Percentiles rank a stretch among this genome's conserved stretches.
phyloP scores from a whole-genome alignment of 1,284 basidiomycete species.

The Ceratobasidium sp. region DNA sequence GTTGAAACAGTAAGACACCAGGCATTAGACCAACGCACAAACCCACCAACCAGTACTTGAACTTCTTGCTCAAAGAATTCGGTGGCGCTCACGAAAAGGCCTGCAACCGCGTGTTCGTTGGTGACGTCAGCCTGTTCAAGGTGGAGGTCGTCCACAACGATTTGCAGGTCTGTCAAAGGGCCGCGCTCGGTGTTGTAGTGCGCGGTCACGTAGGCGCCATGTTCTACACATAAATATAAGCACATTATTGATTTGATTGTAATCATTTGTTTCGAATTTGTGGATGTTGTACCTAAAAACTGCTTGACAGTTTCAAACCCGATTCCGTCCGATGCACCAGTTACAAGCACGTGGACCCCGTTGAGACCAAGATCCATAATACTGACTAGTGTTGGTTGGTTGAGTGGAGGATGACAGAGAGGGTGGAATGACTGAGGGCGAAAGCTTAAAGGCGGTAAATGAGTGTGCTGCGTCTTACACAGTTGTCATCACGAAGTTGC shows the following conservation, averaged over 20 bases:
- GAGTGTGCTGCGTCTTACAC: too few relatives aligned
- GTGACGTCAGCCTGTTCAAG: slow-evolving; percentile 68
- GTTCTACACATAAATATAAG: slow-evolving; percentile 58
- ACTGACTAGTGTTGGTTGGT: too few relatives aligned
- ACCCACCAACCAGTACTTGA: slow-evolving; percentile 28
- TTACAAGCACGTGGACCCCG: slow-evolving; percentile 57
- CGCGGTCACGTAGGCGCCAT: slow-evolving; percentile 75
- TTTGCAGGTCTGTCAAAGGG: slow-evolving; percentile 60
- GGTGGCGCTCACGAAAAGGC: slow-evolving; percentile 48
- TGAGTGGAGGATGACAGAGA: too few relatives aligned
- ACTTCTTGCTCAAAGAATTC: slow-evolving; percentile 40
- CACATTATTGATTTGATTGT: slow-evolving; percentile 1
- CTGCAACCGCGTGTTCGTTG: slow-evolving; percentile 64
- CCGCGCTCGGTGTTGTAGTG: slow-evolving; percentile 72
- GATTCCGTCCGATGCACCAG: slow-evolving; percentile 74
- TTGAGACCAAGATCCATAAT: slow-evolving; percentile 51
- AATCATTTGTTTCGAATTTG: not conserved
- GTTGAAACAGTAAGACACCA: slow-evolving; percentile 53
- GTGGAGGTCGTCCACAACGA: slow-evolving; percentile 56
- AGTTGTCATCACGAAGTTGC: too few relatives aligned
- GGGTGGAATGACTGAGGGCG: too few relatives aligned
- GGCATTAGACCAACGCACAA: slow-evolving; percentile 44
- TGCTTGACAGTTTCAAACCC: slow-evolving; percentile 66
- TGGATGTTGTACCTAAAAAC: slow-evolving; percentile 61
- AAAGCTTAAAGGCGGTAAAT: too few relatives aligned